These are phyloP conservation scores for Millerago galiae DNA, from an alignment of 805 yeast species.

Conservation along the genomic window DNA sequence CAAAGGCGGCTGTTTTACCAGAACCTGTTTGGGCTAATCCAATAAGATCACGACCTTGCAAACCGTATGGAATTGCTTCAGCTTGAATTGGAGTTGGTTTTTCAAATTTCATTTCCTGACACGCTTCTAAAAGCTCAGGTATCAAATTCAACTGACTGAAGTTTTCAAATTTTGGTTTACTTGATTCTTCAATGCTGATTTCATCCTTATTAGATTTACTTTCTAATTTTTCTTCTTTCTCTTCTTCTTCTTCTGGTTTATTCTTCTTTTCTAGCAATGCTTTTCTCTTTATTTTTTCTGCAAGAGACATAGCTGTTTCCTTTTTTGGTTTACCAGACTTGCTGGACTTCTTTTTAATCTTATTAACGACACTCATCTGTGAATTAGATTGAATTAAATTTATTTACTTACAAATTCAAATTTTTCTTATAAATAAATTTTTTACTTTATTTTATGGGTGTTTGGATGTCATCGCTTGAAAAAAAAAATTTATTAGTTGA, in stretches of 20 bases:
- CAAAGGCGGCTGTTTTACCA: conserved; percentile 98
- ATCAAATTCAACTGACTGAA: conserved; percentile 59
- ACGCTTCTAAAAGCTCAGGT: conserved; percentile 75
- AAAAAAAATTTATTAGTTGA: conserved; percentile 10
- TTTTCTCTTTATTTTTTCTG: conserved; percentile 46
- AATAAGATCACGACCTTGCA: conserved; percentile 86
- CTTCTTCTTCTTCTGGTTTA: conserved; percentile 2
- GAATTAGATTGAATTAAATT: neutral
- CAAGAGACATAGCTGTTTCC: conserved; percentile 41
- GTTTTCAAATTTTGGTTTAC: conserved; percentile 26
- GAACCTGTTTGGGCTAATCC: conserved; percentile 98
- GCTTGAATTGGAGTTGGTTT: conserved; percentile 93
- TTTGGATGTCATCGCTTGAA: conserved; percentile 23
- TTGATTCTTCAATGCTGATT: conserved; percentile 8
- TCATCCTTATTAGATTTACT: conserved; percentile 13
- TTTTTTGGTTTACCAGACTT: conserved; percentile 21
- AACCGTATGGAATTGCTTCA: conserved; percentile 84
- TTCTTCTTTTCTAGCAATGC: conserved; percentile 25
- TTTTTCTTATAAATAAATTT: conserved; percentile 1
- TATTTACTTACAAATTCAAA: neutral
- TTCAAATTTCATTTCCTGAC: conserved; percentile 64
- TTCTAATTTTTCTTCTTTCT: conserved; percentile 1
- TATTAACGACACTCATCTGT: conserved; percentile 7
- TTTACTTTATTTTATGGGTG: conserved; percentile 11
- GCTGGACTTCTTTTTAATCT: conserved; percentile 15